phyloP scores from a whole-genome alignment of 176 grass and related monocot species.

The Avena insularis region DNA sequence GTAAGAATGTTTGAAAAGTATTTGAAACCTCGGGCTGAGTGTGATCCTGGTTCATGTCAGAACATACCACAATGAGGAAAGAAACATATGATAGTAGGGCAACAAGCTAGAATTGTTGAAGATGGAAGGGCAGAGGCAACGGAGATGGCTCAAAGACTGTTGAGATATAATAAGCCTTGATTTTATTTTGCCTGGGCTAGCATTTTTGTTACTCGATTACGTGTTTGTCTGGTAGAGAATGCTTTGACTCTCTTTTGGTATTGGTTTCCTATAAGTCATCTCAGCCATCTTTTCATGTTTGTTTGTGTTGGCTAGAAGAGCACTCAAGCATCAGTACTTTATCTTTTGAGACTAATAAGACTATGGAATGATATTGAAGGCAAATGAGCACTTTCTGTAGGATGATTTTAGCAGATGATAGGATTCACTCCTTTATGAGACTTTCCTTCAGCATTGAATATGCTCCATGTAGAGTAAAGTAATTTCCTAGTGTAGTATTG shows the following conservation, averaged over 20 bases:
- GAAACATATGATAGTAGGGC: neutral
- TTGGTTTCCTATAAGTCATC: neutral
- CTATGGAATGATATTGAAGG: neutral
- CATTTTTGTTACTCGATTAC: neutral
- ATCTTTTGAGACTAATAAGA: constrained; percentile 8
- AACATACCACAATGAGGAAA: neutral
- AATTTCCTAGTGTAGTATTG: neutral
- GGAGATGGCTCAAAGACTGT: neutral
- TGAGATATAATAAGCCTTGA: neutral
- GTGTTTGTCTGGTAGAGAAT: constrained; percentile 28
- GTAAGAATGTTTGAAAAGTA: neutral
- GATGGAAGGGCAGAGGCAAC: neutral
- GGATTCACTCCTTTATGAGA: neutral
- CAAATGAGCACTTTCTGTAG: constrained; percentile 19
- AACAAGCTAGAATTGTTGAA: constrained; percentile 6
- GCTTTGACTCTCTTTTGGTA: constrained; percentile 2
- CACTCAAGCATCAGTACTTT: constrained; percentile 9
- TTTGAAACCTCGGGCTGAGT: neutral
- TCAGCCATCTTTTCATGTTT: neutral
- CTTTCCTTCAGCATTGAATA: neutral
- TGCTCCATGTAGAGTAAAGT: neutral
- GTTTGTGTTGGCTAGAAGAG: neutral
- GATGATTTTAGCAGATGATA: neutral
- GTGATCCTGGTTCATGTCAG: neutral
- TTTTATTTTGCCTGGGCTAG: neutral